These are phyloP conservation scores for Glutinoglossum americanum DNA, from an alignment of 495 filamentous ascomycete genomes.

Conservation along the genomic window DNA sequence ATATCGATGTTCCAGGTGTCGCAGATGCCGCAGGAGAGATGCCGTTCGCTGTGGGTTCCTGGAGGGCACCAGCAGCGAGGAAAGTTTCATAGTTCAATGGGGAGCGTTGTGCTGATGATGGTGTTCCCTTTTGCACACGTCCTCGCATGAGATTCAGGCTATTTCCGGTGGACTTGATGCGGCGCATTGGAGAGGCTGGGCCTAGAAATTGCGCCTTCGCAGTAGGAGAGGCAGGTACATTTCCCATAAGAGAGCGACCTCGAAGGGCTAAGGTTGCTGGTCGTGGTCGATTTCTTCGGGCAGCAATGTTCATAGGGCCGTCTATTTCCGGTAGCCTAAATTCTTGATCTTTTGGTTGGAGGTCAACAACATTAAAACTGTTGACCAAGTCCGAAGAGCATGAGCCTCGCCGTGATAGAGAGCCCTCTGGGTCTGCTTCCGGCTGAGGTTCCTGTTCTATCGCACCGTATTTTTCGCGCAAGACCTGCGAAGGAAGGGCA, in stretches of 20 bases:
- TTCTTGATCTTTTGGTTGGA: neutral
- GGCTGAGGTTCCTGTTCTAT: neutral
- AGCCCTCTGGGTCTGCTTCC: neutral
- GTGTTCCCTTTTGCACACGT: slow-evolving; percentile 28
- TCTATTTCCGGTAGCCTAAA: neutral
- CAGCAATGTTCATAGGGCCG: slow-evolving; percentile 22
- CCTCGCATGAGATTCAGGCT: slow-evolving; percentile 27
- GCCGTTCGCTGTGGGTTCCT: slow-evolving; percentile 1
- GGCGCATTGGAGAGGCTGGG: slow-evolving; percentile 20
- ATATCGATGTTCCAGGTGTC: slow-evolving; percentile 12
- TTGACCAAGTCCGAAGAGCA: neutral
- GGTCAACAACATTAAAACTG: slow-evolving; percentile 1
- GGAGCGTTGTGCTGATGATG: slow-evolving; percentile 24
- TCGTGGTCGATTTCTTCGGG: slow-evolving; percentile 29
- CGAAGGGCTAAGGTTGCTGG: slow-evolving; percentile 27
- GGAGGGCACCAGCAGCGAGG: slow-evolving; percentile 23
- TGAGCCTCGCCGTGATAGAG: neutral
- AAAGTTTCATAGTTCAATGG: slow-evolving; percentile 30
- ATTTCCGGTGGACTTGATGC: slow-evolving; percentile 30
- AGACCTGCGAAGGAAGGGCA: neutral
- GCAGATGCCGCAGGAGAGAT: slow-evolving; percentile 2
- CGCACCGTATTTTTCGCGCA: neutral
- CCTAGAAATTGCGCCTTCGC: slow-evolving; percentile 20
- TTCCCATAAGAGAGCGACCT: slow-evolving; percentile 19
- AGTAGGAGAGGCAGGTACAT: slow-evolving; percentile 23